phyloP scores from a whole-genome alignment of 352 stramenopile genomes.

The Phytopythium helicoides region DNA sequence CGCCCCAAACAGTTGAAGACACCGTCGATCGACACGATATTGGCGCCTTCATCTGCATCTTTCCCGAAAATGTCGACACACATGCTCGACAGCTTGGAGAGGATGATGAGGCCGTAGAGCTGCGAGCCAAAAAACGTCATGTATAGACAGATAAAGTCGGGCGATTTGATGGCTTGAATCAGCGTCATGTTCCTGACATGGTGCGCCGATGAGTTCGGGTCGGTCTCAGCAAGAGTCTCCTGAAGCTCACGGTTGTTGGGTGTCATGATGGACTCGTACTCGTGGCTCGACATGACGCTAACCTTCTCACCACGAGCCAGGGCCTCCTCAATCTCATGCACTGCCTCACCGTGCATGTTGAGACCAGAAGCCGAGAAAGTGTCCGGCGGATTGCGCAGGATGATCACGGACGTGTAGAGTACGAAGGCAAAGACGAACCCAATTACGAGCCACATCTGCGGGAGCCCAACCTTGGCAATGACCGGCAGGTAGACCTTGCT shows the following conservation, averaged over 20 bases:
- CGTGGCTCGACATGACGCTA: slow-evolving; percentile 31
- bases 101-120: slow-evolving; percentile 61
- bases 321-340: slow-evolving; percentile 28
- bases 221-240: slow-evolving; percentile 15
- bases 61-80: slow-evolving; percentile 51
- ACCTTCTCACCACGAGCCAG: slow-evolving; percentile 27
- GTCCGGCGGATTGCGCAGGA: slow-evolving; percentile 41
- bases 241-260: slow-evolving; percentile 26
- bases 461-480: slow-evolving; percentile 41
- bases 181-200: slow-evolving; percentile 49
- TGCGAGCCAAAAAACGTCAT: slow-evolving; percentile 68
- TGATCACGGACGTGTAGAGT: slow-evolving; percentile 39
- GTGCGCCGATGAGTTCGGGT: slow-evolving; percentile 23
- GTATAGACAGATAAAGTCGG: slow-evolving; percentile 66
- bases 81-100: slow-evolving; percentile 60
- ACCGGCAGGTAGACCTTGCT: slow-evolving; percentile 51
- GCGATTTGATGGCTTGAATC: slow-evolving; percentile 48
- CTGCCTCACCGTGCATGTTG: slow-evolving; percentile 56
- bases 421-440: slow-evolving; percentile 31
- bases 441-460: slow-evolving; percentile 43
- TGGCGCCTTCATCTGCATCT: slow-evolving; percentile 21
- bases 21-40: slow-evolving; percentile 62
- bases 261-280: slow-evolving; percentile 42
- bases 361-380: slow-evolving; percentile 46
- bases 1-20: slow-evolving; percentile 53